Evolutionary conservation across 768 basidiomycete genomes (phyloP).

Genomic region (Tremella mesenterica): DNA sequence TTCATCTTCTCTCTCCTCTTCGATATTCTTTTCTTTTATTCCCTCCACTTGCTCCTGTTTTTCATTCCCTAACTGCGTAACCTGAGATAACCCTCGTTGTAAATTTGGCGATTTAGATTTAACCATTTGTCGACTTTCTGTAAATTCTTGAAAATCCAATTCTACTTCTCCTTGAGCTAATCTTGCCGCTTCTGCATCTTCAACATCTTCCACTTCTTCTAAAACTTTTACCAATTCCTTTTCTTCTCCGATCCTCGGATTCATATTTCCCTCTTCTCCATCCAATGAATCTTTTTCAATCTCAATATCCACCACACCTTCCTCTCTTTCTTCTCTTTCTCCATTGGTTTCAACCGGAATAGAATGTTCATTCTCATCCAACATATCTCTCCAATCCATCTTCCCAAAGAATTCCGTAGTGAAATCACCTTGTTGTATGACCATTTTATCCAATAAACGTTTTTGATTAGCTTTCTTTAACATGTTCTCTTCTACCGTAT

Average conservation of each 20-base stretch:
- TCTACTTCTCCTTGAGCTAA: conserved; percentile 74
- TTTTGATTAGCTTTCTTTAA: conserved; percentile 97
- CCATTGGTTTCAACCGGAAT: conserved; percentile 2
- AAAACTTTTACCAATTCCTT: conserved; percentile 55
- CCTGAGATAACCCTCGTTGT: conserved; percentile 21
- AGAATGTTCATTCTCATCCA: conserved; percentile 57
- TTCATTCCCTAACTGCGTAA: conserved; percentile 1
- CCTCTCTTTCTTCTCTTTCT: conserved; percentile 5
- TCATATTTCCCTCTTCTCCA: conserved; percentile 13
- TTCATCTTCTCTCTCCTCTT: conserved; percentile 35
- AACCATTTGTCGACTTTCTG: conserved; percentile 20
- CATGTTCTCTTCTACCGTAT: conserved; percentile 90
- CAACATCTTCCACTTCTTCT: conserved; percentile 76
- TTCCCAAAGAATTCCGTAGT: conserved; percentile 47
- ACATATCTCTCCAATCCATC: conserved; percentile 73
- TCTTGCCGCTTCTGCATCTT: conserved; percentile 73
- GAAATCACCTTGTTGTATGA: conserved; percentile 89
- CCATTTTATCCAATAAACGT: conserved; percentile 75
- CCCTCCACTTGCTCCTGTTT: conserved; percentile 1
- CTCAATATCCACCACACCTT: conserved; percentile 31
- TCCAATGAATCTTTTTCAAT: conserved; percentile 25
- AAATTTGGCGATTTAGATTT: conserved; percentile 30
- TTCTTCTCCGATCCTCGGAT: conserved; percentile 24
- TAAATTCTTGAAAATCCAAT: conserved; percentile 62
- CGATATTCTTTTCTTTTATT: conserved; percentile 2